Conservation (phyloP, 768 basidiomycete species). For the Termitomyces eurrhizus region DNA sequence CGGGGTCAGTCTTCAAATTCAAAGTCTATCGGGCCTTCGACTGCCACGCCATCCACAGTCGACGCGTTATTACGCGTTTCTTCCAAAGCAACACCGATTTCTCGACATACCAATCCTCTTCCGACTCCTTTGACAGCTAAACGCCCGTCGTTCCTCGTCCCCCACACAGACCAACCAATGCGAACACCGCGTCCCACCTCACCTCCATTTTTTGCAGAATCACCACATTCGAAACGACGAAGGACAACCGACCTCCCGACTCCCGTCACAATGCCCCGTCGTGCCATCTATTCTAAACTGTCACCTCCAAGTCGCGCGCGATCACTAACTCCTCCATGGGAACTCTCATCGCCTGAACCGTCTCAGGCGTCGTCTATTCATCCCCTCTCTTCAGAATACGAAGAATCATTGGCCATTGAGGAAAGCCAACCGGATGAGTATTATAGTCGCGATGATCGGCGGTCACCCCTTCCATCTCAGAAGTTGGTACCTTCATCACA, state of each 20-base stretch:
- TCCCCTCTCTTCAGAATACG: background rate
- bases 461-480: slow-evolving; percentile 5
- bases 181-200: background rate
- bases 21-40: background rate
- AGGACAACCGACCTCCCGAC: background rate
- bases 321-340: background rate
- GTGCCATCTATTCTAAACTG: background rate
- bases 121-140: slow-evolving; percentile 1
- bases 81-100: background rate
- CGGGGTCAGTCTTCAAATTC: slow-evolving; percentile 3
- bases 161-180: background rate
- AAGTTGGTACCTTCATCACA: slow-evolving; percentile 33
- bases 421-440: background rate
- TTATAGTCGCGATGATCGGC: background rate
- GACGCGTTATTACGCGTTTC: slow-evolving; percentile 2
- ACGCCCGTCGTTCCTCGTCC: slow-evolving; percentile 2
- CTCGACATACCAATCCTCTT: background rate
- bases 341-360: background rate
- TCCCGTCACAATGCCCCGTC: slow-evolving; percentile 10
- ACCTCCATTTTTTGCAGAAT: background rate
- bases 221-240: background rate
- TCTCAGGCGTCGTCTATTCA: background rate
- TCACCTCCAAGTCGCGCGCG: background rate
- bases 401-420: background rate
- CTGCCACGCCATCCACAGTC: slow-evolving; percentile 4